phyloP scores from a whole-genome alignment of 495 filamentous ascomycete genomes.

The Xylaria acuta region DNA sequence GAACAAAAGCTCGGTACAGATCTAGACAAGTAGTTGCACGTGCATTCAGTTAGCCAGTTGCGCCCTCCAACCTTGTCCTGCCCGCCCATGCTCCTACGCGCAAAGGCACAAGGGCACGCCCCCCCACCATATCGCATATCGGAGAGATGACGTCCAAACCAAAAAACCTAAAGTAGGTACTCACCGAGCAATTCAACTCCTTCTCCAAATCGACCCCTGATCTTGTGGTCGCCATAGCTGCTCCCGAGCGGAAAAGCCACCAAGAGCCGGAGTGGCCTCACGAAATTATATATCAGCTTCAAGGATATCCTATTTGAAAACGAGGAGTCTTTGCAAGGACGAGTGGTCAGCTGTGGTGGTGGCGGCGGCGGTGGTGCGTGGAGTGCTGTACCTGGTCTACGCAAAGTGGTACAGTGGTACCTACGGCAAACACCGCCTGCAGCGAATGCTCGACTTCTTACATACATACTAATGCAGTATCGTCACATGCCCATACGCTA shows the following conservation, averaged over 20 bases:
- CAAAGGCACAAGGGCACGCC: constrained; percentile 26
- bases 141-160: background rate
- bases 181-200: constrained; percentile 90
- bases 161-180: constrained; percentile 41
- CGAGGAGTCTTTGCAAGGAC: constrained; percentile 5
- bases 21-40: constrained; percentile 57
- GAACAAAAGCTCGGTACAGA: constrained; percentile 95
- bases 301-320: constrained; percentile 2
- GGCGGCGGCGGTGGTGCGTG: constrained; percentile 8
- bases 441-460: background rate
- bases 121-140: constrained; percentile 35
- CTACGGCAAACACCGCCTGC: background rate
- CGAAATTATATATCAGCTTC: background rate
- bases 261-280: background rate
- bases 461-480: background rate
- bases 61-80: constrained; percentile 4
- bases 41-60: constrained; percentile 1
- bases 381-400: background rate
- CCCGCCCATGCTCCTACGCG: constrained; percentile 11
- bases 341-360: constrained; percentile 12
- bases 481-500: constrained; percentile 3
- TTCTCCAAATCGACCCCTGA: constrained; percentile 74
- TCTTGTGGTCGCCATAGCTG: constrained; percentile 33
- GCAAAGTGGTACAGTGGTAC: background rate
- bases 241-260: background rate